These are phyloP conservation scores for Diutina neorugosa DNA, from an alignment of 1,139 yeast species.

Conservation along the genomic window DNA sequence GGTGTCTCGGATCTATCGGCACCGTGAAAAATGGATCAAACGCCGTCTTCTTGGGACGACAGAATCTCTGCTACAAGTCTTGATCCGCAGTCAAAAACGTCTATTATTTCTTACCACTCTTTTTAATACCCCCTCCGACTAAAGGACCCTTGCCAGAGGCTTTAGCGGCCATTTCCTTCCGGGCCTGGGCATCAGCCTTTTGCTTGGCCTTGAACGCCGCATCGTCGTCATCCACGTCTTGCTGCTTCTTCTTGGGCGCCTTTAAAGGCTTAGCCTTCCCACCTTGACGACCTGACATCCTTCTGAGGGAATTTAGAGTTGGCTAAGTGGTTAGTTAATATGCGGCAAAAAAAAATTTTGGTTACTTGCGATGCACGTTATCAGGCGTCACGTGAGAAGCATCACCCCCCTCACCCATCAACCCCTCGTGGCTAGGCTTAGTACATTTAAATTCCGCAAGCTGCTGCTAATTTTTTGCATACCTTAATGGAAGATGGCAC, in stretches of 20 bases:
- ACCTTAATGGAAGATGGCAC: neutral
- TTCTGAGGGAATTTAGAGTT: neutral
- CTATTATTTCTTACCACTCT: constrained; percentile 54
- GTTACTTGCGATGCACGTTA: neutral
- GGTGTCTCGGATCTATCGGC: neutral
- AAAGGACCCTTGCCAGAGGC: constrained; percentile 87
- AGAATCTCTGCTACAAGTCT: neutral
- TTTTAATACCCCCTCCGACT: constrained; percentile 90
- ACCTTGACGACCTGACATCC: constrained; percentile 69
- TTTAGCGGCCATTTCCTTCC: constrained; percentile 79
- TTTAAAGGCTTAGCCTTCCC: constrained; percentile 60
- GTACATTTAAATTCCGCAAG: neutral
- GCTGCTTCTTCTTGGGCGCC: constrained; percentile 63
- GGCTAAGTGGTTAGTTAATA: neutral
- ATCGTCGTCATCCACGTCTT: constrained; percentile 76
- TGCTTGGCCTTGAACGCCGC: constrained; percentile 85
- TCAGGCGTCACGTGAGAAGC: neutral
- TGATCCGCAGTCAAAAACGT: neutral
- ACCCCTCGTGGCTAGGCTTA: neutral
- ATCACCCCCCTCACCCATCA: neutral
- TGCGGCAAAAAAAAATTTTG: neutral
- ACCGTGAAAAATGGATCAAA: neutral
- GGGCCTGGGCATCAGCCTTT: constrained; percentile 88
- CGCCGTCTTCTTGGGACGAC: neutral
- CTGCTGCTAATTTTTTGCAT: neutral